These are phyloP conservation scores for Hypoxylon rubiginosum DNA, from an alignment of 2,329 filamentous ascomycete genomes.

Conservation along the genomic window DNA sequence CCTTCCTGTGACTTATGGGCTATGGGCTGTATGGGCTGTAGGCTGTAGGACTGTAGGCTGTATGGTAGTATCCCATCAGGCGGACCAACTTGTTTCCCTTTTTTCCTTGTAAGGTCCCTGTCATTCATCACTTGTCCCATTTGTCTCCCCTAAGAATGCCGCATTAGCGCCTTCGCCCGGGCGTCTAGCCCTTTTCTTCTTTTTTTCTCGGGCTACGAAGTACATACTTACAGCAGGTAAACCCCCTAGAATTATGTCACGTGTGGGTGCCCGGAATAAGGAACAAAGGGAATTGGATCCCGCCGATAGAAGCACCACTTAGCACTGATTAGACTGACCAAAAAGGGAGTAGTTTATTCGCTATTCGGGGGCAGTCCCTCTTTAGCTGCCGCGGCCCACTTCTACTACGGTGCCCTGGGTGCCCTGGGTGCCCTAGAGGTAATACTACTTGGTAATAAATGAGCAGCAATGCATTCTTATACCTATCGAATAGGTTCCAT, in stretches of 20 bases:
- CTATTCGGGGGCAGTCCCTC: constrained; percentile 25
- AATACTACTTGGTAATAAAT: constrained; percentile 22
- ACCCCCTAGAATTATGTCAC: constrained; percentile 25
- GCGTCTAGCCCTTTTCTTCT: constrained; percentile 17
- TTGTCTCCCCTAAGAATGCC: constrained; percentile 4
- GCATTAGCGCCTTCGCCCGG: constrained; percentile 34
- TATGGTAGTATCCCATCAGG: not conserved
- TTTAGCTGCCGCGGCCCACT: constrained; percentile 33
- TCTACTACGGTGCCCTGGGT: constrained; percentile 19
- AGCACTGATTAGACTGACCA: not conserved
- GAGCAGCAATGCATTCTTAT: constrained; percentile 31
- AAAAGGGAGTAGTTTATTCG: constrained; percentile 17
- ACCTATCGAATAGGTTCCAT: not conserved
- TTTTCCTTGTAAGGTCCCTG: not conserved
- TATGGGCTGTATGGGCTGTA: not conserved
- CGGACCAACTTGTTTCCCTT: not conserved
- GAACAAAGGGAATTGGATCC: constrained; percentile 25
- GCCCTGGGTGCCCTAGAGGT: constrained; percentile 16
- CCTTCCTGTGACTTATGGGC: no score
- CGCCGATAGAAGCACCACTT: constrained; percentile 10
- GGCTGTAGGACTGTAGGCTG: not conserved
- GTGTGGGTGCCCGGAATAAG: constrained; percentile 28
- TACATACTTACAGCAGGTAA: constrained; percentile 27
- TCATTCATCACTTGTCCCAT: not conserved
- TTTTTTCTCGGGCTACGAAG: constrained; percentile 14